Percentiles rank a stretch among this genome's conserved stretches.
Evolutionary conservation across 768 basidiomycete genomes (phyloP).

Genomic region (Calocybe gangraenosa): DNA sequence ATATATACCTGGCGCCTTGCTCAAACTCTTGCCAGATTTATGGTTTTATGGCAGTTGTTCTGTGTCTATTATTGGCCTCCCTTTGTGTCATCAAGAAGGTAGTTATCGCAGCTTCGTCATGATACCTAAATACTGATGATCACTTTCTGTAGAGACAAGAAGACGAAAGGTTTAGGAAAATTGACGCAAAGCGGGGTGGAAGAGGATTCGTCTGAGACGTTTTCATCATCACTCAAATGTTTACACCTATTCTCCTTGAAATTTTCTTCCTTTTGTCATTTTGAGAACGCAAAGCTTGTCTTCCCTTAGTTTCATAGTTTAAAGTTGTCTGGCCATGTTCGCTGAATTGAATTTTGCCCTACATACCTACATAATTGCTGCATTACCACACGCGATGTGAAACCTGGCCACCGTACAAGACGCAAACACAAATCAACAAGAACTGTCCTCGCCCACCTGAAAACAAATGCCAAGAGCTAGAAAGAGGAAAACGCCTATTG

Average conservation of each 20-base stretch:
- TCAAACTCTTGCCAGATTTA: conserved; percentile 47
- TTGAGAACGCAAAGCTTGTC: not conserved
- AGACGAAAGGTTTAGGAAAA: conserved; percentile 81
- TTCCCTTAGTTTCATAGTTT: too few relatives aligned
- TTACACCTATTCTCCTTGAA: not conserved
- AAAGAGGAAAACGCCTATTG: conserved; percentile 33
- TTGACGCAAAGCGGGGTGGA: conserved; percentile 86
- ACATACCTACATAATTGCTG: too few relatives aligned
- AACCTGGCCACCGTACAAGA: too few relatives aligned
- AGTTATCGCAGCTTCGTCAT: conserved; percentile 2
- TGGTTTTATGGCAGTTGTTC: conserved; percentile 79
- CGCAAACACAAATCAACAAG: too few relatives aligned
- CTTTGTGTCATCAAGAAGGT: conserved; percentile 85
- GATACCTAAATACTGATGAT: not conserved
- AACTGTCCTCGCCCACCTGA: too few relatives aligned
- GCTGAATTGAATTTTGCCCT: too few relatives aligned
- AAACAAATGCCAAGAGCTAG: conserved; percentile 31
- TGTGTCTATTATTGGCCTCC: conserved; percentile 72
- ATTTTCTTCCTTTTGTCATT: not conserved
- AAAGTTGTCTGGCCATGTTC: too few relatives aligned
- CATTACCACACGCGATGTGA: too few relatives aligned
- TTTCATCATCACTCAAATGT: not conserved
- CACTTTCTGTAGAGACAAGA: conserved; percentile 57
- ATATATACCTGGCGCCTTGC: not conserved
- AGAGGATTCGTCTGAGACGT: conserved; percentile 73